phyloP scores from a whole-genome alignment of 305 asterid genomes.

The Lippia alba region DNA sequence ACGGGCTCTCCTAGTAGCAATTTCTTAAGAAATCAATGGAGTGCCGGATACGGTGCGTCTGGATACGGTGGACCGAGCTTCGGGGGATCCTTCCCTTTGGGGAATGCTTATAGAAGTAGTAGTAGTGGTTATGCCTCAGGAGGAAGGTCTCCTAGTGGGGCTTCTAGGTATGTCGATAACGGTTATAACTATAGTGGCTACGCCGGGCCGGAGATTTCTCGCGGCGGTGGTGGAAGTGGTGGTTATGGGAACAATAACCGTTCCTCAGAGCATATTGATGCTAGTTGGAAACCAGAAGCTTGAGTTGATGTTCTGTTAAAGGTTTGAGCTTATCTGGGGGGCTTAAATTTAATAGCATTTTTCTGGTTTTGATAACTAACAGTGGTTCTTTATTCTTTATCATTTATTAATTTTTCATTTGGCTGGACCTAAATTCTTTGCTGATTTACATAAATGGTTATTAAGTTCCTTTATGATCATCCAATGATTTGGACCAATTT shows the following conservation, averaged over 20 bases:
- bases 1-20: slow-evolving; percentile 31
- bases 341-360: slow-evolving; percentile 23
- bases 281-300: slow-evolving; percentile 37
- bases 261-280: slow-evolving; percentile 34
- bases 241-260: slow-evolving; percentile 31
- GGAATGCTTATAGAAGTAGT: slow-evolving; percentile 31
- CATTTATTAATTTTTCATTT: too few species aligned
- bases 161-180: slow-evolving; percentile 35
- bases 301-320: slow-evolving; percentile 18
- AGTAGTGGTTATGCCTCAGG: slow-evolving; percentile 28
- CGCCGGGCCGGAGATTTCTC: slow-evolving; percentile 31
- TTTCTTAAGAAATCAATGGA: slow-evolving; percentile 41
- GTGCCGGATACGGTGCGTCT: slow-evolving; percentile 43
- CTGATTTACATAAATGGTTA: slow-evolving; percentile 19
- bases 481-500: background rate
- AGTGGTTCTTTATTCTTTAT: slow-evolving; percentile 20
- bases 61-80: slow-evolving; percentile 36
- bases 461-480: background rate
- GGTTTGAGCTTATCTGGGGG: slow-evolving; percentile 29
- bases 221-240: slow-evolving; percentile 28
- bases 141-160: slow-evolving; percentile 41
- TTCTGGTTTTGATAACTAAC: slow-evolving; percentile 26
- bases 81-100: slow-evolving; percentile 40
- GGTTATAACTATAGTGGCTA: slow-evolving; percentile 37
- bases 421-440: slow-evolving; percentile 22